Evolutionary conservation across 176 grass and related monocot genomes (phyloP).

Genomic region (Guadua angustifolia): DNA sequence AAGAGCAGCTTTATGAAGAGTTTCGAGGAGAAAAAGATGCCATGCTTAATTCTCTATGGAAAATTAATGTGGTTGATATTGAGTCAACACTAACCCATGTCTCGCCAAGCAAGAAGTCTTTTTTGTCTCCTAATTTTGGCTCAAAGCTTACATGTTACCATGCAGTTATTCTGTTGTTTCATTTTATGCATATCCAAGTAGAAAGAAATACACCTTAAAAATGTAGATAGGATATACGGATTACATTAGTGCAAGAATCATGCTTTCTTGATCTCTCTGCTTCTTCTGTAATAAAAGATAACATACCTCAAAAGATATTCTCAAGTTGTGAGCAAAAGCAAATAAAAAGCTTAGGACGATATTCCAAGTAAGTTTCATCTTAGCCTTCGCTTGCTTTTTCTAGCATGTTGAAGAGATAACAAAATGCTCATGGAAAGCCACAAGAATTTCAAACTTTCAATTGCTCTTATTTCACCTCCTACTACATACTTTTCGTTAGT

Average conservation of each 20-base stretch:
- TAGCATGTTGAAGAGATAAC: background rate
- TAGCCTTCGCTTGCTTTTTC: background rate
- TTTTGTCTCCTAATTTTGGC: background rate
- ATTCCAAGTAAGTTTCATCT: slow-evolving; percentile 76
- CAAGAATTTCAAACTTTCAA: too few relatives aligned
- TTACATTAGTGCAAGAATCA: background rate
- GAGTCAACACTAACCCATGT: slow-evolving; percentile 73
- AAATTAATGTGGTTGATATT: too few relatives aligned
- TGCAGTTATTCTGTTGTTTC: background rate
- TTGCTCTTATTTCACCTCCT: too few relatives aligned
- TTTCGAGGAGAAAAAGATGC: too few relatives aligned
- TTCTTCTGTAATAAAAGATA: slow-evolving; percentile 77
- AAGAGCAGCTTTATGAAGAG: too few relatives aligned
- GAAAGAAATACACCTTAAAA: background rate
- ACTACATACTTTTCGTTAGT: too few relatives aligned
- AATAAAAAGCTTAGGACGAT: slow-evolving; percentile 89
- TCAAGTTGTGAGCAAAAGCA: slow-evolving; percentile 75
- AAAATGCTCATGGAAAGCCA: background rate
- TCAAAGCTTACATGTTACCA: background rate
- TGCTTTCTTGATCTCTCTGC: slow-evolving; percentile 25
- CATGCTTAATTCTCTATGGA: too few relatives aligned
- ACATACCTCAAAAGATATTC: slow-evolving; percentile 63
- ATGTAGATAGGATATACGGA: background rate
- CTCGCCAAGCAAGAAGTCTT: slow-evolving; percentile 73
- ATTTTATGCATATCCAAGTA: background rate